Percentiles rank a stretch among this genome's conserved stretches.
phyloP scores from a whole-genome alignment of 2,329 filamentous ascomycete species.

The Xylaria multiplex region DNA sequence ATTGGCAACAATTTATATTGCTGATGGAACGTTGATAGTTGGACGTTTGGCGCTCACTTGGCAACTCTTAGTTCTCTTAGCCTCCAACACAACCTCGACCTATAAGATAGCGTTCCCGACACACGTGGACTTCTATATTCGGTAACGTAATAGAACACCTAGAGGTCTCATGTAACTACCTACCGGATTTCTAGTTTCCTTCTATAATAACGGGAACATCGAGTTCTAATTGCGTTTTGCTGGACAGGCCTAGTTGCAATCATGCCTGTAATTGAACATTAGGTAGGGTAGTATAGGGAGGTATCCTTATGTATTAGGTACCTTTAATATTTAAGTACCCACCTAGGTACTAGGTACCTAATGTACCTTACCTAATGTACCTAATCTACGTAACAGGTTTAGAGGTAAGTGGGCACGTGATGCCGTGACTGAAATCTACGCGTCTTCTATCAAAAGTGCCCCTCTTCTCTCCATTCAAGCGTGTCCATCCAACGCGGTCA shows the following conservation, averaged over 20 bases:
- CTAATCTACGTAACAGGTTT: too few relatives aligned
- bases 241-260: too few relatives aligned
- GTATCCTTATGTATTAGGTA: too few relatives aligned
- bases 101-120: conserved; percentile 6
- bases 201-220: too few relatives aligned
- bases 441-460: conserved; percentile 18
- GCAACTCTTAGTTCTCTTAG: background rate
- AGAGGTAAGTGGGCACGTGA: conserved; percentile 21
- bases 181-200: too few relatives aligned
- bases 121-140: conserved; percentile 9
- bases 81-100: background rate
- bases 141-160: background rate
- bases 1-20: conserved; percentile 8
- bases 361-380: too few relatives aligned
- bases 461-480: conserved; percentile 20
- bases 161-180: too few relatives aligned
- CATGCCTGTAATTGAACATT: too few relatives aligned
- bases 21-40: background rate
- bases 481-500: conserved; percentile 11
- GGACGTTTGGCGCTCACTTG: background rate
- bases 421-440: conserved; percentile 28
- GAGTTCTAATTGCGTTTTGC: too few relatives aligned
- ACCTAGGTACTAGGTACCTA: too few relatives aligned
- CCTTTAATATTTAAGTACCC: too few relatives aligned
- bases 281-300: too few relatives aligned